Conservation (phyloP, 2,329 filamentous ascomycete species). For the Claviceps sp. region DNA sequence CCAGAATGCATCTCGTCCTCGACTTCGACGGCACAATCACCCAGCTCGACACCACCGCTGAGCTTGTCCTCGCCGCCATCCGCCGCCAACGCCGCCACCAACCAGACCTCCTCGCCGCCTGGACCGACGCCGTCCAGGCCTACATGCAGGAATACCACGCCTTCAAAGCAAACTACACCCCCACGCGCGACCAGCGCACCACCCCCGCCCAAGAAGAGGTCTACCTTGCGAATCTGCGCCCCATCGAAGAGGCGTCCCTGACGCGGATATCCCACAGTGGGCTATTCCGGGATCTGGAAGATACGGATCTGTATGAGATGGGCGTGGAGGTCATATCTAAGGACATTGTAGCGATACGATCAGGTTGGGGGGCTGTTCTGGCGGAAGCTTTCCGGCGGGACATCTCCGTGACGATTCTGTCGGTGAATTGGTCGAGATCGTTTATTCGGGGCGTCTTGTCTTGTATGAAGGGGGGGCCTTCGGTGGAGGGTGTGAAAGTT, state of each 20-base stretch:
- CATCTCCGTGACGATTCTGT: conserved; percentile 31
- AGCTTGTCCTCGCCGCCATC: conserved; percentile 32
- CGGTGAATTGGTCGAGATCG: conserved; percentile 36
- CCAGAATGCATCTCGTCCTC: conserved; percentile 33
- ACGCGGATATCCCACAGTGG: conserved; percentile 27
- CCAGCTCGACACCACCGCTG: conserved; percentile 35
- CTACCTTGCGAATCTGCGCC: conserved; percentile 29
- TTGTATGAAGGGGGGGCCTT: no score
- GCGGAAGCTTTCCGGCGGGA: conserved; percentile 11
- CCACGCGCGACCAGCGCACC: conserved; percentile 19
- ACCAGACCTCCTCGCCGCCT: conserved; percentile 23
- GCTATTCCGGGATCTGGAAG: conserved; percentile 30
- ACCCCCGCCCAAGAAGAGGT: conserved; percentile 25
- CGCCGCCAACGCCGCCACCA: conserved; percentile 16
- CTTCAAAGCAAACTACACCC: conserved; percentile 22
- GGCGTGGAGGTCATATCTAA: conserved; percentile 22
- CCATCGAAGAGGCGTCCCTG: conserved; percentile 33
- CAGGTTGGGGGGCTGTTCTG: conserved; percentile 26
- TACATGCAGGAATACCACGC: conserved; percentile 30
- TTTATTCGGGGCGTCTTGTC: conserved; percentile 33
- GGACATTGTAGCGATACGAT: conserved; percentile 22
- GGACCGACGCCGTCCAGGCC: conserved; percentile 30
- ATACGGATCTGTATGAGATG: conserved; percentile 20
- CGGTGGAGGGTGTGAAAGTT: conserved; percentile 13
- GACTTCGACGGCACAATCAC: conserved; percentile 51